phyloP scores from a whole-genome alignment of 306 rosid genomes.

The Vachellia collinsii region DNA sequence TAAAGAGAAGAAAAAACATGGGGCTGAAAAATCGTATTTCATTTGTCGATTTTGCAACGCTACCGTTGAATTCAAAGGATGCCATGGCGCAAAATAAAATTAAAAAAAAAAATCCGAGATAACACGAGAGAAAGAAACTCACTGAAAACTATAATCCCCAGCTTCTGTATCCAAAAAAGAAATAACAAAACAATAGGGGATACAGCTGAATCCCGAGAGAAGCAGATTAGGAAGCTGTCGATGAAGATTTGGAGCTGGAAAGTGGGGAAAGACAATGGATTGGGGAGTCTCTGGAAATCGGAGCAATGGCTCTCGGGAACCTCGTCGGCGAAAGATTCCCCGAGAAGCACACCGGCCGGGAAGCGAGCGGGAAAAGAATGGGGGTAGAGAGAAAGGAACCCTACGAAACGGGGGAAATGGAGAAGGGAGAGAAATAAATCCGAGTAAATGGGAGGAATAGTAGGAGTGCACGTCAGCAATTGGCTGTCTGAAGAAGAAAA shows the following conservation, averaged over 20 bases:
- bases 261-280: neutral
- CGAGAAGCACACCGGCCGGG: constrained; percentile 44
- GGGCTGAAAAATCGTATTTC: no score
- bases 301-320: constrained; percentile 38
- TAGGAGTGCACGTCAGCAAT: constrained; percentile 44
- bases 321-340: constrained; percentile 46
- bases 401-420: constrained; percentile 36
- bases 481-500: neutral
- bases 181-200: neutral
- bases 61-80: constrained; percentile 21
- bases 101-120: neutral
- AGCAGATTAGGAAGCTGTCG: neutral
- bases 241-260: neutral
- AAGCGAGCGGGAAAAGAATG: constrained; percentile 30
- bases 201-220: constrained; percentile 14
- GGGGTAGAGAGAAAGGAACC: neutral
- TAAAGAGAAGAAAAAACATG: neutral
- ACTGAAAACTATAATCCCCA: constrained; percentile 8
- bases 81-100: neutral
- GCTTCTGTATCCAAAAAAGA: neutral
- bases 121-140: constrained; percentile 27
- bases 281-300: neutral
- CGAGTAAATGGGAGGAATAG: constrained; percentile 19
- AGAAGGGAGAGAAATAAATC: constrained; percentile 30
- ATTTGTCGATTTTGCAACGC: neutral